Conservation (phyloP, 1,284 basidiomycete species). For the Irpex sp. region DNA sequence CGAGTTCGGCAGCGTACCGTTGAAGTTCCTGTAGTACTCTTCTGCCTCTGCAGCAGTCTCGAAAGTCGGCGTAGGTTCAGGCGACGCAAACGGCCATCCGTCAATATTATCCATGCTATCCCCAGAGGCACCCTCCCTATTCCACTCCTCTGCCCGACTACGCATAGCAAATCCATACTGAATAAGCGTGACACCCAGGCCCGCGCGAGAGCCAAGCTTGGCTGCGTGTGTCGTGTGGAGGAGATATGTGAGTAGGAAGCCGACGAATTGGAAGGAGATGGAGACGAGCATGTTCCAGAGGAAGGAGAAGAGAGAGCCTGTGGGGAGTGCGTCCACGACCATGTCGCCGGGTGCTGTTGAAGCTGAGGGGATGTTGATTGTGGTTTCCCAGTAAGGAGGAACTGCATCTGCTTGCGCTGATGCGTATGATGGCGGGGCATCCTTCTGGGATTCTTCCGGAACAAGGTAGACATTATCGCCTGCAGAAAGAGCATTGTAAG, state of each 20-base stretch:
- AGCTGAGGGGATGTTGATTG: slow-evolving; percentile 79
- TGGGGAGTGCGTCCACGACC: slow-evolving; percentile 73
- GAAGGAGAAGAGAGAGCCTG: slow-evolving; percentile 83
- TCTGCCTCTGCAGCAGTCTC: slow-evolving; percentile 46
- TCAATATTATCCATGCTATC: slow-evolving; percentile 14
- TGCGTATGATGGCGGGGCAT: slow-evolving; percentile 87
- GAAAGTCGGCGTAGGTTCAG: slow-evolving; percentile 30
- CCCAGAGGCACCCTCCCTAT: slow-evolving; percentile 20
- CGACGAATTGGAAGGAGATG: slow-evolving; percentile 96
- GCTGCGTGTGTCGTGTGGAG: slow-evolving; percentile 95
- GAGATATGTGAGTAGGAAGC: slow-evolving; percentile 92
- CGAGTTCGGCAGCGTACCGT: slow-evolving; percentile 21
- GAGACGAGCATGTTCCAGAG: slow-evolving; percentile 93
- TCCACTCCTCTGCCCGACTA: slow-evolving; percentile 31
- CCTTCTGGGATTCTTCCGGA: slow-evolving; percentile 78
- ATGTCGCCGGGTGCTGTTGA: slow-evolving; percentile 53
- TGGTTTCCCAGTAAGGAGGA: slow-evolving; percentile 98
- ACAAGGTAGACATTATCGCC: slow-evolving; percentile 72
- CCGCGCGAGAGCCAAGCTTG: slow-evolving; percentile 91
- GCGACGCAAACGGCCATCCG: slow-evolving; percentile 22
- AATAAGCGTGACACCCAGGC: slow-evolving; percentile 92
- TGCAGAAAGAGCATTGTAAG: slow-evolving; percentile 23
- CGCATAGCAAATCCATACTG: slow-evolving; percentile 92
- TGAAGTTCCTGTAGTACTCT: slow-evolving; percentile 37
- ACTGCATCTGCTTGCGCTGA: slow-evolving; percentile 91